phyloP scores from a whole-genome alignment of 495 filamentous ascomycete genomes.

The Podospora fimiseda region DNA sequence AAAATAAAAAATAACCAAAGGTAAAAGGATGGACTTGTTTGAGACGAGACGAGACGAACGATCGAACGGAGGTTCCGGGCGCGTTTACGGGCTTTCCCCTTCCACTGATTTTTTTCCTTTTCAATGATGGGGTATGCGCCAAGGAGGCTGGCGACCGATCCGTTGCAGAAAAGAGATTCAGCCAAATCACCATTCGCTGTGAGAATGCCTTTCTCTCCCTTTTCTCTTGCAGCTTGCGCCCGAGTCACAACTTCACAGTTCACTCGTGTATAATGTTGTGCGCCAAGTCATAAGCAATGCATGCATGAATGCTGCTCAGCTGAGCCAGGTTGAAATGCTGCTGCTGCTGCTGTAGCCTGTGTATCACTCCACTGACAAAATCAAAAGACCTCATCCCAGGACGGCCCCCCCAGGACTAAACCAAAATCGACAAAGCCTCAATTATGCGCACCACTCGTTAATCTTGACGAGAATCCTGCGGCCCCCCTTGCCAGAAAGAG shows the following conservation, averaged over 20 bases:
- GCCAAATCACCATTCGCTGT: neutral
- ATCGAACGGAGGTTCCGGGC: neutral
- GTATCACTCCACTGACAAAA: neutral
- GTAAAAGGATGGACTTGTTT: no score
- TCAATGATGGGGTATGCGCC: neutral
- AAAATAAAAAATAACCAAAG: no score
- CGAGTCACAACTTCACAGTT: no score
- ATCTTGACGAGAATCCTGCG: no score
- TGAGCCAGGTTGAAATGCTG: neutral
- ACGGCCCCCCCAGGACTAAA: neutral
- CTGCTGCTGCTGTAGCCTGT: neutral
- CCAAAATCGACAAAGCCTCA: neutral
- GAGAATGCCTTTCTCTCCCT: neutral
- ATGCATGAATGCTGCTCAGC: neutral
- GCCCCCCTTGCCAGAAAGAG: no score
- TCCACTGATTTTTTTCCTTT: neutral
- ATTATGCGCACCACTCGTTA: neutral
- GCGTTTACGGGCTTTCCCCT: neutral
- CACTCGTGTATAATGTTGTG: neutral
- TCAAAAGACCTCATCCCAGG: neutral
- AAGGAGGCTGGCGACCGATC: constrained; percentile 7
- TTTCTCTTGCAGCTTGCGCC: no score
- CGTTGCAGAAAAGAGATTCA: neutral
- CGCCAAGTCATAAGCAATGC: neutral
- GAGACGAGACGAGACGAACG: constrained; percentile 9